Base-by-base conservation (phyloP, 2,329 filamentous ascomycete genomes). In the Cytospora mali region DNA sequence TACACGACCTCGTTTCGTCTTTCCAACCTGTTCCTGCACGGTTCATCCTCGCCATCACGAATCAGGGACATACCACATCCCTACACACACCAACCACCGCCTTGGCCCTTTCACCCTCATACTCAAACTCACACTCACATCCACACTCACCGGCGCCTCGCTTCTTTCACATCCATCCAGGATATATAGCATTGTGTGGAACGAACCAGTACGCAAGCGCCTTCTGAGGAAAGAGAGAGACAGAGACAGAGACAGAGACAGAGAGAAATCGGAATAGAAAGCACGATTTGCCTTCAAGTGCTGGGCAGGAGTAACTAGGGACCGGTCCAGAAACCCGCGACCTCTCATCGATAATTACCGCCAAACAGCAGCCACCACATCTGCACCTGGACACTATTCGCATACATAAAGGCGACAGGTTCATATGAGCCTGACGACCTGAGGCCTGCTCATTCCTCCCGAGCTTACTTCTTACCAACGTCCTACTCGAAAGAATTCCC, bases 141-240 rank as follows among this genome's bases (percentile, higher is more conserved):
- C 4, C 48, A 53, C 46, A 25, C 53, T 39, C 53, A n/a, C 27
- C 54, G 18, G 16, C 16, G 18, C 25, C 14, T 16, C 16, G 18
- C 25, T n/a, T 16, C 55, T 48, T 25, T 33, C 27, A n/a, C n/a
- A n/a, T 18, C 49, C 29, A n/a, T 11, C 21, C 27, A 48, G 10
- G n/a, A 28, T n/a, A 59, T 59, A 18, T 54, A 27, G 57, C 46
- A n/a, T n/a, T n/a, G n/a, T 53, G 27, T 27, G 25, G n/a, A 16
- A 59, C 16, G 16, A n/a, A 7, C 33, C 35, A 33, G 27, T 27
- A 53, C 57, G 18, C 42, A 3, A 23, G n/a, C n/a, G 13, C 42
- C 6, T 33, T 4, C 14, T 46, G n/a, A 46, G 9, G 16, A 16
- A 14, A n/a, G n/a, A 21, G 11, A 46, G 10, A 46, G n/a, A 13